Percentiles rank a stretch among this genome's conserved stretches.
phyloP scores from a whole-genome alignment of 495 filamentous ascomycete species.

The Aspergillus biplanus region DNA sequence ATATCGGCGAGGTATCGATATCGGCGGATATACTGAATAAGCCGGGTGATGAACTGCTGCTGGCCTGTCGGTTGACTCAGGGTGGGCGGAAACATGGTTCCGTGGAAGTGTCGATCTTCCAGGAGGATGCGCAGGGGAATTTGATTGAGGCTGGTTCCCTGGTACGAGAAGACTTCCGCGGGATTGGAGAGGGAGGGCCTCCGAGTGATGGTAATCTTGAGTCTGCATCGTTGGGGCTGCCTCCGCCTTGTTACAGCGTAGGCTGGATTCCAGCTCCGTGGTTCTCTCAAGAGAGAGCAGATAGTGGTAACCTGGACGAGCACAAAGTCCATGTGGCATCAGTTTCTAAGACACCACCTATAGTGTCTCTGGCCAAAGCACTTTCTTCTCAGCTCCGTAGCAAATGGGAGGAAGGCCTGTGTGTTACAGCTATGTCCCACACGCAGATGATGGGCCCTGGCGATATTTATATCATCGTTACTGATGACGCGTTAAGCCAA shows the following conservation, averaged over 20 bases:
- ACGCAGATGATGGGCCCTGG: background rate
- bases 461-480: background rate
- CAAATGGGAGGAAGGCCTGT: background rate
- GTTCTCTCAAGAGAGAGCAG: too few relatives aligned
- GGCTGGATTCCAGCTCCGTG: background rate
- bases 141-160: background rate
- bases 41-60: constrained; percentile 9
- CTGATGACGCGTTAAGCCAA: background rate
- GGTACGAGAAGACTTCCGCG: constrained; percentile 4
- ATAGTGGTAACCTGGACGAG: too few relatives aligned
- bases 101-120: constrained; percentile 10
- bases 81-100: background rate
- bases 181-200: background rate
- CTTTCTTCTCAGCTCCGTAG: background rate
- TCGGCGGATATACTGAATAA: constrained; percentile 9
- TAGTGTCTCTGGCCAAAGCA: background rate
- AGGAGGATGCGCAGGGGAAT: background rate
- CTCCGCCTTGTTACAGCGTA: background rate
- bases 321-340: background rate
- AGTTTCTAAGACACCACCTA: background rate
- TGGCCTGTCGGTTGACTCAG: constrained; percentile 1
- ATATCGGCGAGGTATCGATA: constrained; percentile 12
- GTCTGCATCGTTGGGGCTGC: background rate
- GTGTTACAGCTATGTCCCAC: background rate
- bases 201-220: background rate